Evolutionary conservation across 257 asterid genomes (phyloP), one percentile per base, ranked within the genome.

Genomic region (Scutellaria minor): DNA sequence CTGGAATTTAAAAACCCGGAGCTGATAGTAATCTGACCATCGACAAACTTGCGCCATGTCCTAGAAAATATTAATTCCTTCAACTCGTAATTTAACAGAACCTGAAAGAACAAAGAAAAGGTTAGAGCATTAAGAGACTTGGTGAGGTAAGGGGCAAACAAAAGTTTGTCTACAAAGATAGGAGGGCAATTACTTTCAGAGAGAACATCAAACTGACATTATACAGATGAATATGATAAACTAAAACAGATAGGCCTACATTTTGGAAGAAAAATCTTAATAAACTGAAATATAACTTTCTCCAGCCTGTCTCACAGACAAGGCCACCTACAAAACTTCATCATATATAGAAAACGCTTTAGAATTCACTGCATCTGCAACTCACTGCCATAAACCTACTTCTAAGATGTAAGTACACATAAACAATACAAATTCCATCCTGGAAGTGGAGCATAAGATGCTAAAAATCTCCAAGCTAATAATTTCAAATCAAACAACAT

Each of bases 11-110:
- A 85, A 84, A 73, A 70, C 77, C 58, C 82, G 84, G 68, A 72
- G 85, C 85, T 84, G 83, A 81, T 74, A 77, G 84, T 80, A 80
- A 78, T 85, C 84, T 73, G 95, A 81, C 91, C 80, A 75, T 58
- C 78, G 82, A 83, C 77, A 82, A 71, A 85, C 77, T 85, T 83
- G 87, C 91, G 91, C 98, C 98, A 93, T 93, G 78, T 93, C 96
- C 96, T 80, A 86, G 75, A 81, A 74, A 77, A 66, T 79, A 75
- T 59, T 69, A 87, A 76, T 67, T 72, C 79, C 86, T 87, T 81
- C 54, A 76, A 73, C 71, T 78, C 71, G 75, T 65, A 41, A 78
- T 55, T 77, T 68, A 73, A 53, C 51, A 52, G 57, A 24, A 56
- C 85, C 81, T 81, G 79, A 31, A 9, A 77, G 45, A 55, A 74